Evolutionary conservation across 768 basidiomycete genomes (phyloP).

Genomic region (Termitomyces sp.): DNA sequence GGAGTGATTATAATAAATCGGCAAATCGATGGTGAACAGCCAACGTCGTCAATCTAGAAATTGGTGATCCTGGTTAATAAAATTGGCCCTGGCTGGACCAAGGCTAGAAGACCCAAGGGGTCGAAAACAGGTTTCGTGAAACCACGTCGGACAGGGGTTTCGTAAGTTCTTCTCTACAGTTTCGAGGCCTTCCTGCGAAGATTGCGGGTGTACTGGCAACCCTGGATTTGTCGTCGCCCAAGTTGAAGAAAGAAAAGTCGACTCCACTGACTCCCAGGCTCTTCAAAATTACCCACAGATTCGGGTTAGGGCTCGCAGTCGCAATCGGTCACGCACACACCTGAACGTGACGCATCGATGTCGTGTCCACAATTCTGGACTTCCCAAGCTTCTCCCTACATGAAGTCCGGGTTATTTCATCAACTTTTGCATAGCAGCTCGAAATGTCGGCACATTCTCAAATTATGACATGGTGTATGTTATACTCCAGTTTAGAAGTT

Average conservation of each 20-base stretch:
- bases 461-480: too few species aligned
- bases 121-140: neutral
- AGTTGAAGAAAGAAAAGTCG: neutral
- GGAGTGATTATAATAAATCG: too few species aligned
- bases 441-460: too few species aligned
- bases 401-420: too few species aligned
- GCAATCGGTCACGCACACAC: neutral
- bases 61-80: neutral
- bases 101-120: neutral
- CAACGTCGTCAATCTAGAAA: neutral
- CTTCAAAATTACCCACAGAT: neutral
- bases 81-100: neutral
- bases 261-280: neutral
- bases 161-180: neutral
- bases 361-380: too few species aligned
- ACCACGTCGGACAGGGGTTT: neutral
- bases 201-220: neutral
- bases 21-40: neutral
- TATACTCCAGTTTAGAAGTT: too few species aligned
- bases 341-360: neutral
- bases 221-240: neutral
- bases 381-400: too few species aligned
- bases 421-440: too few species aligned
- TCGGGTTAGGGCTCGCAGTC: constrained; percentile 9
- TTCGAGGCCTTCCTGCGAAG: neutral